phyloP scores from a whole-genome alignment of 202 grass and related monocot species.

The Carex sylvatica region DNA sequence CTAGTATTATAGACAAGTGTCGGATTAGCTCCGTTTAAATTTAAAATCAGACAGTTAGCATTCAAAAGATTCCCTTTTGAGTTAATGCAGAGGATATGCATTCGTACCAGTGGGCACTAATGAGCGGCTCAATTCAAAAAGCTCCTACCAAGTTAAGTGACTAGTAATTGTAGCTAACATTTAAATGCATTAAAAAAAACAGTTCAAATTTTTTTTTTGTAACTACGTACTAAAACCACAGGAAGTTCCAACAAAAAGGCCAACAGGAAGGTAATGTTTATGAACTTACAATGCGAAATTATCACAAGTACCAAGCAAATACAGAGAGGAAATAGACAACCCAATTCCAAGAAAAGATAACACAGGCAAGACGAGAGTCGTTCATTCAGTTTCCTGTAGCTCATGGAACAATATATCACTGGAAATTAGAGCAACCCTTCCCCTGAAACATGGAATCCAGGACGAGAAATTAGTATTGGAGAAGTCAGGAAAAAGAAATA shows the following conservation, averaged over 20 bases:
- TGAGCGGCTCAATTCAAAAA: background rate
- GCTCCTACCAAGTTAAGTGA: no score
- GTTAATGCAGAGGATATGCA: no score
- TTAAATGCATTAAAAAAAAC: background rate
- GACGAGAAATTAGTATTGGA: background rate
- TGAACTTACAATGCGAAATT: background rate
- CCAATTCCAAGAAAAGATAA: background rate
- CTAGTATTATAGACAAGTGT: no score
- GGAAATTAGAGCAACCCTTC: constrained; percentile 20
- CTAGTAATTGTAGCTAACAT: background rate
- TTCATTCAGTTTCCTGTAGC: background rate
- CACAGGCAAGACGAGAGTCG: background rate
- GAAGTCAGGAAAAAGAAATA: background rate
- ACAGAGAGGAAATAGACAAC: background rate
- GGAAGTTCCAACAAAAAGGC: background rate
- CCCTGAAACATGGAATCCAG: constrained; percentile 2
- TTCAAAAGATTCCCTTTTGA: no score
- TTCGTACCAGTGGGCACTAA: background rate
- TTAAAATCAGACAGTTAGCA: no score
- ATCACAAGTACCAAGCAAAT: background rate
- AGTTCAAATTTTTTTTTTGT: no score
- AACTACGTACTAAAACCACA: background rate
- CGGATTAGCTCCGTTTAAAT: no score
- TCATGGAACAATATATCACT: background rate
- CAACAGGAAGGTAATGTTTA: background rate